These are phyloP conservation scores for Saccharomyces uvarum DNA, from an alignment of 1,139 yeast species.

Conservation along the genomic window DNA sequence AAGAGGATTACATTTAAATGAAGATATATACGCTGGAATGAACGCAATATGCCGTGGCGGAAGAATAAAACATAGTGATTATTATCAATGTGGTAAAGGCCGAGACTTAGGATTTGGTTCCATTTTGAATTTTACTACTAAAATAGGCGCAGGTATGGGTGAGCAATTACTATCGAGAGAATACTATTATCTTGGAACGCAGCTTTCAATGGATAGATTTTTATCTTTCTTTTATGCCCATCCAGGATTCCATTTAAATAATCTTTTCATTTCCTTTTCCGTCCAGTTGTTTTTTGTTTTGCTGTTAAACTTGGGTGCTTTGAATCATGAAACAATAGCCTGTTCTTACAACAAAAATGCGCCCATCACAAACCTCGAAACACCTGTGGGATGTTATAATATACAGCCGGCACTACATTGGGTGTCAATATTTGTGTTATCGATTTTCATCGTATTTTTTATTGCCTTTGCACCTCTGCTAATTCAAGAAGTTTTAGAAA, in stretches of 20 bases:
- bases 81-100: conserved; percentile 87
- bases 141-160: conserved; percentile 94
- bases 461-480: conserved; percentile 74
- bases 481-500: conserved; percentile 72
- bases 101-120: conserved; percentile 84
- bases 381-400: conserved; percentile 70
- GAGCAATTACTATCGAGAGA: conserved; percentile 82
- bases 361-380: conserved; percentile 53
- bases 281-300: conserved; percentile 64
- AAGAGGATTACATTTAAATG: conserved; percentile 76
- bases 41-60: conserved; percentile 78
- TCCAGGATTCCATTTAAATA: conserved; percentile 83
- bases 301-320: conserved; percentile 58
- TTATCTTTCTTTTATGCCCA: conserved; percentile 85
- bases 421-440: conserved; percentile 72
- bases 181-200: conserved; percentile 73
- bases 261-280: conserved; percentile 68
- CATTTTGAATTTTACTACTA: conserved; percentile 74
- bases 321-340: conserved; percentile 50
- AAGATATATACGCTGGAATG: conserved; percentile 90
- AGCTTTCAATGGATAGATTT: conserved; percentile 70
- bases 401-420: conserved; percentile 68
- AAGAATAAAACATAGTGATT: conserved; percentile 78
- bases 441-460: conserved; percentile 76
- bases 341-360: conserved; percentile 49